Conservation (phyloP, 164 flowering plant genomes). For the Taxillus chinensis region DNA sequence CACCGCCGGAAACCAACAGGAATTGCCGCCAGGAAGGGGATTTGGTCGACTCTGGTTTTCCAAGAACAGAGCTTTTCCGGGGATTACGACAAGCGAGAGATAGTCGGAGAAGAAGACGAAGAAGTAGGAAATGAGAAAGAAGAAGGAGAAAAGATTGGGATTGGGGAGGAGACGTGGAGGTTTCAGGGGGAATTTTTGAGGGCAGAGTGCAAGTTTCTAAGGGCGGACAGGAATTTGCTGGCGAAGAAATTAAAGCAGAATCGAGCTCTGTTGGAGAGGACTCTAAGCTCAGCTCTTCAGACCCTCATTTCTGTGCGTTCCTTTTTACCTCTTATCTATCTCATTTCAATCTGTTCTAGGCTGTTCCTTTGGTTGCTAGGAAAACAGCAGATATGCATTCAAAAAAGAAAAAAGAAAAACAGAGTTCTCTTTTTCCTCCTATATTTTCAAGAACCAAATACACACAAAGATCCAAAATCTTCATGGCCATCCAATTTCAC, state of each 20-base stretch:
- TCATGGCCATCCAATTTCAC: too few species aligned
- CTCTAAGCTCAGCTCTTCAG: constrained; percentile 47
- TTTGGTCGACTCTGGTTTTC: constrained; percentile 36
- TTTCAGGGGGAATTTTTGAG: constrained; percentile 79
- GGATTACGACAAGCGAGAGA: constrained; percentile 27
- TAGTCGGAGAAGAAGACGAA: constrained; percentile 15
- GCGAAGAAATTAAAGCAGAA: constrained; percentile 55
- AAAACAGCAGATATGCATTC: too few species aligned
- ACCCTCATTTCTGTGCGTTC: constrained; percentile 47
- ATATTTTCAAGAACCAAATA: too few species aligned
- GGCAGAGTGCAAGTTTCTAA: constrained; percentile 73
- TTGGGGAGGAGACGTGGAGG: constrained; percentile 24
- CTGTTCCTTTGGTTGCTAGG: background rate
- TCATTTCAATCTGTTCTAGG: background rate
- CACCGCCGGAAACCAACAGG: constrained; percentile 23
- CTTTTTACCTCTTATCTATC: background rate
- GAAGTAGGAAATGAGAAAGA: constrained; percentile 8
- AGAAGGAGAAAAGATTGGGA: constrained; percentile 24
- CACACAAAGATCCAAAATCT: too few species aligned
- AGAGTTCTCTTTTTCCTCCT: too few species aligned
- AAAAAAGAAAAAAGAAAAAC: too few species aligned
- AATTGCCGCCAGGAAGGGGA: constrained; percentile 1
- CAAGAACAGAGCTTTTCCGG: constrained; percentile 42
- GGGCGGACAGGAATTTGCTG: constrained; percentile 70
- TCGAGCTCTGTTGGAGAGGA: constrained; percentile 32